Conservation (phyloP, 2,329 filamentous ascomycete species). For the Botrytis cinerea region DNA sequence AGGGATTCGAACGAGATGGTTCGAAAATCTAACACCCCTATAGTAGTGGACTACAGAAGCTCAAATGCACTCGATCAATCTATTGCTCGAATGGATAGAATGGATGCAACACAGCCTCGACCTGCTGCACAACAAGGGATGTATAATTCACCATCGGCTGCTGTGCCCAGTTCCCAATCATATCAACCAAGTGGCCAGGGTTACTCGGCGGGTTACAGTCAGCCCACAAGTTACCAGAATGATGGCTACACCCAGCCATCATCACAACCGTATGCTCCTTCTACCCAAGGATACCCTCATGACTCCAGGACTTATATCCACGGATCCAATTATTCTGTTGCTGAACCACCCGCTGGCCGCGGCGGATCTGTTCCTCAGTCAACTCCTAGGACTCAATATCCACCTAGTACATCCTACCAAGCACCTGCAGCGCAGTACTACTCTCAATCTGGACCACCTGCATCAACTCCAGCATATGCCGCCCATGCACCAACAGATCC, state of each 20-base stretch:
- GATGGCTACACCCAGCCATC: constrained; percentile 30
- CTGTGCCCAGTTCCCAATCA: constrained; percentile 26
- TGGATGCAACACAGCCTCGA: constrained; percentile 39
- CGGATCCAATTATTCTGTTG: constrained; percentile 36
- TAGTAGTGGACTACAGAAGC: constrained; percentile 41
- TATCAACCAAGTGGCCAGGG: constrained; percentile 26
- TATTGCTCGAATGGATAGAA: constrained; percentile 43
- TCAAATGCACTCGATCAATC: constrained; percentile 42
- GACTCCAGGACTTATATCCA: constrained; percentile 38
- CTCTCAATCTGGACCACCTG: constrained; percentile 42
- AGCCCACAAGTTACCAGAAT: constrained; percentile 34
- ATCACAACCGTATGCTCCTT: constrained; percentile 24
- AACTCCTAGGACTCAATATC: constrained; percentile 28
- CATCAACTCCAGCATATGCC: constrained; percentile 43
- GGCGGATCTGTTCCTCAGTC: constrained; percentile 26
- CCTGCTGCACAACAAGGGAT: constrained; percentile 28
- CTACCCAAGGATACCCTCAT: constrained; percentile 26
- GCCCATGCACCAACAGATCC: constrained; percentile 51
- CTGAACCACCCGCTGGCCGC: constrained; percentile 29
- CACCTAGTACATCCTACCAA: constrained; percentile 24
- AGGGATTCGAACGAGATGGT: constrained; percentile 39
- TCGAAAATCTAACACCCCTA: constrained; percentile 43
- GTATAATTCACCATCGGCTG: constrained; percentile 31
- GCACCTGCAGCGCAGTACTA: constrained; percentile 30
- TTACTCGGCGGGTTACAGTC: constrained; percentile 34